Conservation (phyloP, 192 early-diverging fungal species). For the Gamsiella multidivaricata region DNA sequence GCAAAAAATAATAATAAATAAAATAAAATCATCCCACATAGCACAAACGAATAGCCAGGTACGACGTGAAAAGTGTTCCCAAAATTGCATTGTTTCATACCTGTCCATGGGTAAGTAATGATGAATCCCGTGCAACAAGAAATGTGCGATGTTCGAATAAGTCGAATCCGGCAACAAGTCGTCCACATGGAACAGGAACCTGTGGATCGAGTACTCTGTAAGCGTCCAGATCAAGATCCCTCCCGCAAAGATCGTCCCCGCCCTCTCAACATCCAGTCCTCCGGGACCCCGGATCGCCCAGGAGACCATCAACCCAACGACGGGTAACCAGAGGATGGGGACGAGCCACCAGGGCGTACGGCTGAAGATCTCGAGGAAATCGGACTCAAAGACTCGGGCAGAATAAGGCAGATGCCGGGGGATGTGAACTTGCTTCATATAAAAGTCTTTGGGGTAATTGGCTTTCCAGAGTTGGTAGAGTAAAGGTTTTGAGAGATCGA, state of each 20-base stretch:
- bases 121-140: conserved; percentile 92
- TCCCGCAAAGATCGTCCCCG: conserved; percentile 61
- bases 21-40: conserved; percentile 22
- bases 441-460: conserved; percentile 81
- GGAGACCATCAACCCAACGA: conserved; percentile 59
- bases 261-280: conserved; percentile 44
- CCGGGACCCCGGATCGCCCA: conserved; percentile 53
- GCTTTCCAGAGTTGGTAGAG: conserved; percentile 79
- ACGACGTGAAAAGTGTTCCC: too few species aligned
- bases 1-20: neutral
- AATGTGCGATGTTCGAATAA: conserved; percentile 79
- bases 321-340: conserved; percentile 85
- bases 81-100: conserved; percentile 62
- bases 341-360: conserved; percentile 91
- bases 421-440: conserved; percentile 88
- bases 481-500: conserved; percentile 85
- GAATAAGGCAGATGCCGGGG: conserved; percentile 80
- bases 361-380: conserved; percentile 80
- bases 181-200: conserved; percentile 92
- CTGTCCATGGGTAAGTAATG: conserved; percentile 95
- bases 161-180: conserved; percentile 83
- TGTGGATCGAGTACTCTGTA: conserved; percentile 87
- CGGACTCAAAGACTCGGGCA: conserved; percentile 84
- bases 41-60: too few species aligned
- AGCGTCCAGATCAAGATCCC: conserved; percentile 86